A percentile compares a stretch with the other conserved stretches of the same genome.
phyloP scores from a whole-genome alignment of 164 flowering plant species.

The Dillenia turbinata region DNA sequence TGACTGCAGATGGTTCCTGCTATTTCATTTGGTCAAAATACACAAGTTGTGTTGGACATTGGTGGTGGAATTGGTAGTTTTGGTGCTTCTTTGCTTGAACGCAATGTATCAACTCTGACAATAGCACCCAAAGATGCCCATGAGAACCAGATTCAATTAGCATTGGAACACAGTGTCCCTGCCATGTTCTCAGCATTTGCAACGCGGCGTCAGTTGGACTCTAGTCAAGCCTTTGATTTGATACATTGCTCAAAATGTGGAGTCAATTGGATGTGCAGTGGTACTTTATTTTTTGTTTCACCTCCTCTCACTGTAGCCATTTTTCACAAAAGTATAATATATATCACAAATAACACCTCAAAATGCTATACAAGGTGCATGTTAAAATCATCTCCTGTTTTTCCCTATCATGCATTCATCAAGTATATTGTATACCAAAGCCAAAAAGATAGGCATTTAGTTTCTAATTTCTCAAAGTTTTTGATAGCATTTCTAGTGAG shows the following conservation, averaged over 20 bases:
- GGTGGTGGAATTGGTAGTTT: slow-evolving; percentile 90
- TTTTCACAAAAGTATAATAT: slow-evolving; percentile 4
- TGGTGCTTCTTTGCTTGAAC: slow-evolving; percentile 63
- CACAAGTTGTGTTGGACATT: slow-evolving; percentile 59
- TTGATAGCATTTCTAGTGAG: too few relatives aligned
- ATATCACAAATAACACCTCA: slow-evolving; percentile 2
- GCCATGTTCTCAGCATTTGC: slow-evolving; percentile 75
- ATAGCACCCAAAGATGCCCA: slow-evolving; percentile 82
- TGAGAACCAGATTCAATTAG: slow-evolving; percentile 82
- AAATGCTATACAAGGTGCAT: background rate
- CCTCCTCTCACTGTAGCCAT: background rate
- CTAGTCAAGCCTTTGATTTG: slow-evolving; percentile 82
- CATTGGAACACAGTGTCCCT: slow-evolving; percentile 81
- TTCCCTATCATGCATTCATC: too few relatives aligned
- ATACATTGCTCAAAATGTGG: slow-evolving; percentile 81
- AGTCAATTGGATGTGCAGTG: slow-evolving; percentile 80
- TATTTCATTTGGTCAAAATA: slow-evolving; percentile 55
- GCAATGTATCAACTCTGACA: slow-evolving; percentile 61
- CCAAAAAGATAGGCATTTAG: background rate
- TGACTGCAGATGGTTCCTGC: slow-evolving; percentile 63
- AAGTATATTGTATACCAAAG: background rate
- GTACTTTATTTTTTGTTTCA: slow-evolving; percentile 22
- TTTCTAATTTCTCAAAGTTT: too few relatives aligned
- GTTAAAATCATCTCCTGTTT: too few relatives aligned
- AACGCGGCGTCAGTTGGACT: slow-evolving; percentile 55